These are phyloP conservation scores for Solanum lycopersicoides DNA, from an alignment of 257 asterid species.

Conservation along the genomic window DNA sequence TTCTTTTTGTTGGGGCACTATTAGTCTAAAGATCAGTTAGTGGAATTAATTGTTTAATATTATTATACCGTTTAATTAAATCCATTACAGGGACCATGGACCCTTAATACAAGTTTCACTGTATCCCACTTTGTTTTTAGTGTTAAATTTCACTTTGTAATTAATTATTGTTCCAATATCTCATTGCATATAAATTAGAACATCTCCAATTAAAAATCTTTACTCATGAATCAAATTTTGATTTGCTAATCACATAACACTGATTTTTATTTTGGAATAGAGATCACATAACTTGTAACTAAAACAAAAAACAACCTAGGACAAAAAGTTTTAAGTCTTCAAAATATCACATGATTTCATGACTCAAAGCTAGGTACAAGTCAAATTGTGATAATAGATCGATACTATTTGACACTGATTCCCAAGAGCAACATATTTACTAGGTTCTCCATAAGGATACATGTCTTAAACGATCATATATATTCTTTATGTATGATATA, in stretches of 20 bases:
- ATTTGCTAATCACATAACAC: too few relatives aligned
- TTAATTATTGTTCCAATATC: neutral
- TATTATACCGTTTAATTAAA: neutral
- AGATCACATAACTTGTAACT: too few relatives aligned
- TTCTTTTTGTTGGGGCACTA: conserved; percentile 71
- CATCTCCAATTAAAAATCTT: neutral
- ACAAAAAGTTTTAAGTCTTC: too few relatives aligned
- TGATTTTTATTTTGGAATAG: too few relatives aligned
- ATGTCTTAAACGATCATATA: too few relatives aligned
- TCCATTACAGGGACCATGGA: neutral
- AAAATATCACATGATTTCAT: too few relatives aligned
- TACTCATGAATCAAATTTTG: neutral
- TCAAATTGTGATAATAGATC: too few relatives aligned
- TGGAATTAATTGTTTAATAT: conserved; percentile 27
- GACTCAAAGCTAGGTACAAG: too few relatives aligned
- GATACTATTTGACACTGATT: too few relatives aligned
- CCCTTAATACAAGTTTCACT: neutral
- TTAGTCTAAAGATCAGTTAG: conserved; percentile 43
- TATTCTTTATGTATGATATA: too few relatives aligned
- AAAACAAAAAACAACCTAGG: too few relatives aligned
- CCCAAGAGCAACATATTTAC: neutral
- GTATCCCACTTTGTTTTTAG: neutral
- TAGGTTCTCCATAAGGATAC: neutral
- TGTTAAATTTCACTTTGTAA: neutral
- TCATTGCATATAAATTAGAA: neutral